A percentile compares a stretch with the other conserved stretches of the same genome.
phyloP scores from a whole-genome alignment of 306 rosid genomes.

The Pyrus communis region DNA sequence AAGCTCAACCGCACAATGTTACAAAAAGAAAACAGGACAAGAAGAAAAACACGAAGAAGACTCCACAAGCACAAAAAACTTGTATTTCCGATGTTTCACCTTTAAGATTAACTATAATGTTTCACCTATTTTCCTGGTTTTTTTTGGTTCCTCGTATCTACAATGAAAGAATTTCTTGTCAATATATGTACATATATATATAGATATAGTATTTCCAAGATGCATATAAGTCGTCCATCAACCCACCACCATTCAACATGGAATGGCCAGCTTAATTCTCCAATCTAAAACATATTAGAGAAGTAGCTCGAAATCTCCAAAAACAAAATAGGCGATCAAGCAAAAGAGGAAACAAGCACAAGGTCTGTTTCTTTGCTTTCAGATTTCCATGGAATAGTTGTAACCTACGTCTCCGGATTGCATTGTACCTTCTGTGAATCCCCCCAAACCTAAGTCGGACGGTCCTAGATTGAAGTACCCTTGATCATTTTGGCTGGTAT shows the following conservation, averaged over 20 bases:
- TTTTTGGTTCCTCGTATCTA: background rate
- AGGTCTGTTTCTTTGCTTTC: background rate
- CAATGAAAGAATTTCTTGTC: background rate
- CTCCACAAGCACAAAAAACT: background rate
- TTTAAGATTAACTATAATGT: background rate
- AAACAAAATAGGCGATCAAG: background rate
- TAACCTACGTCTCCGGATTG: background rate
- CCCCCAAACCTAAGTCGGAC: conserved; percentile 1
- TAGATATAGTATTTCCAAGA: background rate
- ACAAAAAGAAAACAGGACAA: no score
- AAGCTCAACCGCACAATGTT: no score
- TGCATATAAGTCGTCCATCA: background rate
- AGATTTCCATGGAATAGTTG: background rate
- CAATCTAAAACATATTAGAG: background rate
- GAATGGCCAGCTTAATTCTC: background rate
- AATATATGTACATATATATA: background rate
- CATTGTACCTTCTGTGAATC: background rate
- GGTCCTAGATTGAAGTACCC: conserved; percentile 22
- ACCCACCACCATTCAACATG: background rate
- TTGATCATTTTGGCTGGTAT: conserved; percentile 19
- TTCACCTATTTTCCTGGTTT: background rate
- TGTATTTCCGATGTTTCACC: background rate
- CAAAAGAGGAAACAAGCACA: background rate
- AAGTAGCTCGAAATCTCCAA: background rate
- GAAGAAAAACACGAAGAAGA: background rate